These are phyloP conservation scores for Coemansia sp. DNA, from an alignment of 371 early-diverging fungal genomes.

Conservation along the genomic window DNA sequence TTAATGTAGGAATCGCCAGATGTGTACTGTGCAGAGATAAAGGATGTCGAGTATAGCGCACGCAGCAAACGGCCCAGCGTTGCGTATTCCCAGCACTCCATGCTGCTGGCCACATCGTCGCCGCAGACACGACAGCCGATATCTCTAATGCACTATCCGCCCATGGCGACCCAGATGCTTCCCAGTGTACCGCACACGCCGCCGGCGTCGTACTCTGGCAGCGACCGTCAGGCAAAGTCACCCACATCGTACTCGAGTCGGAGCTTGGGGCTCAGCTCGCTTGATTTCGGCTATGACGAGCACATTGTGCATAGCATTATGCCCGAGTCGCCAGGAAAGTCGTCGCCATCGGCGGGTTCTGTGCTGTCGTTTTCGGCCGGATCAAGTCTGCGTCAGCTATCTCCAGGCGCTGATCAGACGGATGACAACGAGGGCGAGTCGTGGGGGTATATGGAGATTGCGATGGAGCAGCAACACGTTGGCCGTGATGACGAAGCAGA, in stretches of 20 bases:
- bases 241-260: slow-evolving; percentile 34
- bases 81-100: background rate
- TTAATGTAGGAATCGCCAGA: slow-evolving; percentile 3
- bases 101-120: background rate
- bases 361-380: background rate
- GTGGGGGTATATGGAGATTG: background rate
- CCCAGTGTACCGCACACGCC: slow-evolving; percentile 18
- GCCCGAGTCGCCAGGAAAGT: slow-evolving; percentile 24
- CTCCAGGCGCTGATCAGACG: background rate
- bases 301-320: slow-evolving; percentile 11
- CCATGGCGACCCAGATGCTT: slow-evolving; percentile 6
- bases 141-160: slow-evolving; percentile 2
- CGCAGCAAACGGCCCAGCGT: background rate
- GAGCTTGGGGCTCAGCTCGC: slow-evolving; percentile 32
- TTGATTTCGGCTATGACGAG: slow-evolving; percentile 39
- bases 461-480: background rate
- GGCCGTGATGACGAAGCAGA: background rate
- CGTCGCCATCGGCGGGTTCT: slow-evolving; percentile 3
- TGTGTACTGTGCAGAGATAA: background rate
- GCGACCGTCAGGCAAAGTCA: slow-evolving; percentile 9
- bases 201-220: slow-evolving; percentile 4
- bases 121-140: background rate
- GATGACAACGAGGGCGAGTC: background rate
- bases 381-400: background rate
- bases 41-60: slow-evolving; percentile 8